Base-by-base conservation (phyloP, 169 alveolate genomes). In the Theileria annulata region DNA sequence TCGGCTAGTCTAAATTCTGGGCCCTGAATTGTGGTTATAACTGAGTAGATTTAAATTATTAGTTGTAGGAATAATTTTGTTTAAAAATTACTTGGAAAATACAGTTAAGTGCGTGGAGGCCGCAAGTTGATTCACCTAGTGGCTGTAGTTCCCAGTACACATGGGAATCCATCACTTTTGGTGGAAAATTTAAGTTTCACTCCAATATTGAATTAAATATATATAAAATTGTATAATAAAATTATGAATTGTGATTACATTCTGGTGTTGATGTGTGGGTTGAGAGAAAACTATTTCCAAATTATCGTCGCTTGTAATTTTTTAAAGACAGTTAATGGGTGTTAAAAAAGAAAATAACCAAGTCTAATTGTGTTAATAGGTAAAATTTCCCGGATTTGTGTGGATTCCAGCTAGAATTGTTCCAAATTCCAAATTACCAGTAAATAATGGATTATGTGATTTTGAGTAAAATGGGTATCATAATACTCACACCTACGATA, bases 391-490 rank as follows among this genome's bases (percentile, higher is more conserved):
- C 6, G 8, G 3, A 42, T 42, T 42, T 3, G 6, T 3, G 51
- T 17, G 51, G 51, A 42, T 42, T 42, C 51, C 51, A 42, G 51
- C 13, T 42, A 8, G 13, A 42, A 42, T 42, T 8, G 51, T 0
- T 42, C 51, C 51, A 42, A 42, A 42, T 42, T 42, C 51, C 17
- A 42, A 42, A 42, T 1, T 42, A 8, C 51, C 17, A 42, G 51
- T 42, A 42, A 42, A 35, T 64, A 12, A 70, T 1, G 51, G 27
- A 3, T 72, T 62, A 83, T 21, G 86, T 47, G 60, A 77, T 19
- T 42, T 78, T 84, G 27, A 84, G 68, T 19, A 84, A 42, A 31
- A 84, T 30, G 0, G 90, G 90, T 28, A 84, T 69, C 35, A 74
- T 73, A 28, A 84, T 47, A 30, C 47, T 28, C 28, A 84, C 12